Evolutionary conservation across 140 eudicot species (phyloP).

Genomic region (Oenanthe javanica): DNA sequence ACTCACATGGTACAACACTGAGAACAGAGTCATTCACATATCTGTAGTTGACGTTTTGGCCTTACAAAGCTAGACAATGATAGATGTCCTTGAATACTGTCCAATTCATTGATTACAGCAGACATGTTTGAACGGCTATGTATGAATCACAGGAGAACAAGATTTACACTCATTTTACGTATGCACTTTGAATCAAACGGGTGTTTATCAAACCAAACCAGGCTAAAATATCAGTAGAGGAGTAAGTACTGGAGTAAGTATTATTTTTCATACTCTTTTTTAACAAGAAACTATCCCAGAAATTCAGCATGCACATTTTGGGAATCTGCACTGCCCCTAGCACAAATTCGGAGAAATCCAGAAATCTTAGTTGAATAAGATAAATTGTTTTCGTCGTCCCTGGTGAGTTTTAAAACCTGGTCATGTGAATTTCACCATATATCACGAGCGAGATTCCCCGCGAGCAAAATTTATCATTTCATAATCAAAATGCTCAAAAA

Average conservation of each 20-base stretch:
- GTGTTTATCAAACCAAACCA: too few species aligned
- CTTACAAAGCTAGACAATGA: neutral
- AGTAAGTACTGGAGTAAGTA: too few species aligned
- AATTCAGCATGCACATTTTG: neutral
- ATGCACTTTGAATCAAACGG: neutral
- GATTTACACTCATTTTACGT: neutral
- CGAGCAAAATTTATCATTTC: neutral
- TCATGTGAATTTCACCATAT: neutral
- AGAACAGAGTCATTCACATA: neutral
- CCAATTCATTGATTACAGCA: neutral
- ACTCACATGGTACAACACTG: neutral
- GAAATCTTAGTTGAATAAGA: neutral
- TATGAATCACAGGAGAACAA: neutral
- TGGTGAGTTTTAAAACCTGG: neutral
- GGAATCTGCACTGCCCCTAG: neutral
- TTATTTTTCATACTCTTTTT: neutral
- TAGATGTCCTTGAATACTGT: neutral
- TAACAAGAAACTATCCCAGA: neutral
- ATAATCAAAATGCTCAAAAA: neutral
- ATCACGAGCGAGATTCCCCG: neutral
- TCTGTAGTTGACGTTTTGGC: neutral
- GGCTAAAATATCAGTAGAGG: neutral
- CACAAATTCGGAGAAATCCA: neutral
- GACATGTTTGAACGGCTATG: constrained; percentile 1
- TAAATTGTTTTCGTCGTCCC: neutral